phyloP scores from a whole-genome alignment of 805 yeast genomes.

The Kluyveromyces siamensis region DNA sequence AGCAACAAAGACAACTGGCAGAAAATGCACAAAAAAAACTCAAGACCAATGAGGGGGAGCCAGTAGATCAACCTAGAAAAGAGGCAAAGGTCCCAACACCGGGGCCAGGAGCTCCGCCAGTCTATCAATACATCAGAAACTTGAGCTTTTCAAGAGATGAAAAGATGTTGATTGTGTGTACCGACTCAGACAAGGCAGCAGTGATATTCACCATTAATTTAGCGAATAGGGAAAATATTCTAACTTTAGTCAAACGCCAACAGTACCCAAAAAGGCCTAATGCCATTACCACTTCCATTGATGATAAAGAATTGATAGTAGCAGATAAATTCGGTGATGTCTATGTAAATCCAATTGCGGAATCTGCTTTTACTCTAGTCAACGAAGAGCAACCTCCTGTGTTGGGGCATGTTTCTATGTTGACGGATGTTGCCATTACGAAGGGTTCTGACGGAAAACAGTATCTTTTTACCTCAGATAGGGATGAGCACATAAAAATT shows the following conservation, averaged over 20 bases:
- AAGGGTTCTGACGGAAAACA: conserved; percentile 28
- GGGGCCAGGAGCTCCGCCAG: conserved; percentile 61
- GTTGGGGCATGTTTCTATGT: conserved; percentile 94
- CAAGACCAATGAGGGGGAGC: conserved; percentile 26
- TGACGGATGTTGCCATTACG: conserved; percentile 52
- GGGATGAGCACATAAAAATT: conserved; percentile 92
- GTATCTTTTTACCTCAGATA: conserved; percentile 69
- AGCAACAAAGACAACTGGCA: conserved; percentile 26
- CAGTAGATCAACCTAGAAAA: conserved; percentile 49
- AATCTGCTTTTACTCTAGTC: conserved; percentile 26
- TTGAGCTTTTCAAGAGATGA: conserved; percentile 47
- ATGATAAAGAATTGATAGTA: conserved; percentile 45
- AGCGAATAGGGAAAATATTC: conserved; percentile 28
- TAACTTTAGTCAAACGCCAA: conserved; percentile 56
- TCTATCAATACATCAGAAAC: conserved; percentile 59
- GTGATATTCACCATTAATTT: conserved; percentile 42
- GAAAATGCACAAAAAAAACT: conserved; percentile 28
- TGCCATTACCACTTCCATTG: conserved; percentile 52
- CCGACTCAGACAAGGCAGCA: conserved; percentile 79
- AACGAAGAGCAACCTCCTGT: conserved; percentile 50
- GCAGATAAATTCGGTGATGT: conserved; percentile 98
- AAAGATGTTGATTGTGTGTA: conserved; percentile 50
- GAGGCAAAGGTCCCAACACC: conserved; percentile 50
- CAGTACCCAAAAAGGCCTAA: conserved; percentile 90
- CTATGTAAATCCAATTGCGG: conserved; percentile 45